Conservation (phyloP, 176 grass and related monocot species). For the bread wheat (Triticum aestivum) region IWGSC_CS_RefSeq_v2.1 NC_057812.1:396488874-396489373, state of each 20-base stretch:
- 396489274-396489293: not conserved
- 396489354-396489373: too few relatives aligned
- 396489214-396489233: not conserved
- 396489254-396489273: not conserved
- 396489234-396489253: not conserved
- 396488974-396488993: constrained; percentile 39
- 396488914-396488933: not conserved
- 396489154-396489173: not conserved
- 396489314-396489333: not conserved
- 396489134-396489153: not conserved
- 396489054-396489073: constrained; percentile 10
- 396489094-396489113: constrained; percentile 32
- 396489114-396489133: not conserved
- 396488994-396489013: constrained; percentile 48
- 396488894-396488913: constrained; percentile 44
- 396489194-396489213: not conserved
- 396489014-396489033: constrained; percentile 22
- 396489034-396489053: not conserved
- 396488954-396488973: constrained; percentile 29
- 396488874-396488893: not conserved
- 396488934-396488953: not conserved
- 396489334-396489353: too few relatives aligned
- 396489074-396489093: not conserved
- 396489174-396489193: not conserved
- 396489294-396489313: not conserved